Percentiles rank a stretch among this genome's conserved stretches.
Conservation (phyloP, 495 filamentous ascomycete genomes). For the Chaetomidium leptoderma region DNA sequence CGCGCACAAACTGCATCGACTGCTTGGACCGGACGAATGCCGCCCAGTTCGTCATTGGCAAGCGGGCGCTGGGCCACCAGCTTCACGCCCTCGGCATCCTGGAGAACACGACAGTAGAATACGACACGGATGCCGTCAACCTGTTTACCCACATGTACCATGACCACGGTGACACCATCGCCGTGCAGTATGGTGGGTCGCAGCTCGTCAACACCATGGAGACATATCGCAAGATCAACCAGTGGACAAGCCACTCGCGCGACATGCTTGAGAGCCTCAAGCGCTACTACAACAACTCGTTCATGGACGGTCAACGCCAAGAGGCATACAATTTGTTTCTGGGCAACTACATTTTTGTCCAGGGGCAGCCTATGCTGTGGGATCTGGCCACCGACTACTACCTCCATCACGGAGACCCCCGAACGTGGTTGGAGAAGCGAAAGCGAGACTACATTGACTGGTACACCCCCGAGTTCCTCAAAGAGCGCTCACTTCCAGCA, state of each 20-base stretch:
- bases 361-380: slow-evolving; percentile 96
- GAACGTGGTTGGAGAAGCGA: slow-evolving; percentile 60
- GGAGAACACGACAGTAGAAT: slow-evolving; percentile 71
- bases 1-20: slow-evolving; percentile 95
- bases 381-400: slow-evolving; percentile 95
- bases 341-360: slow-evolving; percentile 88
- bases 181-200: slow-evolving; percentile 94
- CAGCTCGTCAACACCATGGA: slow-evolving; percentile 99
- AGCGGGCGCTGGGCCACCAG: slow-evolving; percentile 86
- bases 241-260: slow-evolving; percentile 94
- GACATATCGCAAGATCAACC: slow-evolving; percentile 96
- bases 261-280: slow-evolving; percentile 99
- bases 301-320: slow-evolving; percentile 91
- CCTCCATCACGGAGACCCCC: slow-evolving; percentile 82
- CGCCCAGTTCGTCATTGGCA: slow-evolving; percentile 97
- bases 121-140: slow-evolving; percentile 93
- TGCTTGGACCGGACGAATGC: slow-evolving; percentile 96
- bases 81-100: slow-evolving; percentile 90
- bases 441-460: slow-evolving; percentile 72
- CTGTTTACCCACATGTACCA: slow-evolving; percentile 97
- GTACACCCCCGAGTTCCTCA: slow-evolving; percentile 76
- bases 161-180: slow-evolving; percentile 95
- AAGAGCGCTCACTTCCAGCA: slow-evolving; percentile 52
- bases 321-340: slow-evolving; percentile 98
- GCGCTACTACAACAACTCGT: slow-evolving; percentile 98